Evolutionary conservation across 2,329 filamentous ascomycete genomes (phyloP).

Genomic region (Geoglossum cookeanum): DNA sequence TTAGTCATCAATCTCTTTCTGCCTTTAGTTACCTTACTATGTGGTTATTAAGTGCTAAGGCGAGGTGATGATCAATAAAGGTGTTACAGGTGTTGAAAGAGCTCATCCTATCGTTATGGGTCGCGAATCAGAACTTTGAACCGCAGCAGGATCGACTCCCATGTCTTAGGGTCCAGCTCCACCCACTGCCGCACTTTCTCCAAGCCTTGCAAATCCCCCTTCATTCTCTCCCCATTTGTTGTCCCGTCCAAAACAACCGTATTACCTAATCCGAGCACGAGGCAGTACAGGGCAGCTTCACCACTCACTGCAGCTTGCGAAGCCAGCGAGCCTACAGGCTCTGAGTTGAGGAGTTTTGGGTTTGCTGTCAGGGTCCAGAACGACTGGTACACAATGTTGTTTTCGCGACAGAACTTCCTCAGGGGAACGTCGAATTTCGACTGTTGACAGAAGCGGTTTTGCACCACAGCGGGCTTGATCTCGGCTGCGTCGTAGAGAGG

Average conservation of each 20-base stretch:
- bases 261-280: slow-evolving; percentile 33
- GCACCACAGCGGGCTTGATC: slow-evolving; percentile 43
- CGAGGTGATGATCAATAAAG: no score
- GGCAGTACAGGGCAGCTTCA: slow-evolving; percentile 33
- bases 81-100: neutral
- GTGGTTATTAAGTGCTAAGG: no score
- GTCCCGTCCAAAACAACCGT: slow-evolving; percentile 37
- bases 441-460: slow-evolving; percentile 51
- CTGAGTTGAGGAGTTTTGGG: slow-evolving; percentile 27
- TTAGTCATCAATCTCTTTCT: no score
- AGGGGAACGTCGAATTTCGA: slow-evolving; percentile 41
- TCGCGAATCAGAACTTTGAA: slow-evolving; percentile 29
- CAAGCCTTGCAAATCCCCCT: slow-evolving; percentile 29
- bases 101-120: neutral
- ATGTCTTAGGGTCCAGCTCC: slow-evolving; percentile 18
- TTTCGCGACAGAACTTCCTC: slow-evolving; percentile 34
- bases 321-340: slow-evolving; percentile 32
- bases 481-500: slow-evolving; percentile 27
- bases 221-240: slow-evolving; percentile 31
- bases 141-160: slow-evolving; percentile 26
- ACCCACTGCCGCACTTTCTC: slow-evolving; percentile 24
- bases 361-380: slow-evolving; percentile 45
- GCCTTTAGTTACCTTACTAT: no score
- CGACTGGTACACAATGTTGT: slow-evolving; percentile 35
- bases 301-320: slow-evolving; percentile 21